Base-by-base conservation (phyloP, 148 eudicot genomes). In the Limonium bicolor region DNA sequence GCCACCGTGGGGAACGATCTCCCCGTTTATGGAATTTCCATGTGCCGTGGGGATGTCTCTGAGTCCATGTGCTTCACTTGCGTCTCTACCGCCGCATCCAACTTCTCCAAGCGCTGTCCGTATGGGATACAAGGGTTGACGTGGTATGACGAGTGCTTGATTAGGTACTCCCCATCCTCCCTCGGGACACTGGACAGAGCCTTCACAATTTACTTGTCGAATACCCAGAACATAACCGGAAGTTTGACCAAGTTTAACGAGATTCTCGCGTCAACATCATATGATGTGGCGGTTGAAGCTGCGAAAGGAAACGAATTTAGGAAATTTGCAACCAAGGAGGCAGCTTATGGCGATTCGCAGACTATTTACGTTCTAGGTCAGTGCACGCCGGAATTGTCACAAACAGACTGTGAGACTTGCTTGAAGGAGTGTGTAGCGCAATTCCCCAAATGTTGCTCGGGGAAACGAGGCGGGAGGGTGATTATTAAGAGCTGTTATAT, bases 351-450 rank as follows among this genome's bases (percentile, higher is more conserved):
- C 3, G 39, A 20, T 31, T 49, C 39, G 0, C 53, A 22, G 16
- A 65, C 42, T 11, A n/a, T 71, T n/a, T 71, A 66, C 27, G 76
- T 68, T 33, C 25, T 65, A 41, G 76, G 40, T 35, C 71, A 70
- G 42, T 70, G 76, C 37, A 66, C 71, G 0, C 39, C 67, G 14
- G 76, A 70, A 45, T 50, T 66, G 0, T 61, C 71, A 6, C 41
- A 30, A 1, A 4, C 2, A 1, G 62, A 65, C 7, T 71, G 76
- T 16, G 58, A 54, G 62, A 54, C 10, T 20, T 71, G 76, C 22
- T 17, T 70, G 9, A 58, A 61, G 48, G 38, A 41, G 11, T 58
- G 54, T 2, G 50, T 70, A 11, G 36, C 34, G 32, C 46, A 61
- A 35, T 46, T 70, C 34, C 64, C 64, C 4, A 48, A 20, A 21